Evolutionary conservation across 148 eudicot genomes (phyloP).

Genomic region (Rhododendron vialii): DNA sequence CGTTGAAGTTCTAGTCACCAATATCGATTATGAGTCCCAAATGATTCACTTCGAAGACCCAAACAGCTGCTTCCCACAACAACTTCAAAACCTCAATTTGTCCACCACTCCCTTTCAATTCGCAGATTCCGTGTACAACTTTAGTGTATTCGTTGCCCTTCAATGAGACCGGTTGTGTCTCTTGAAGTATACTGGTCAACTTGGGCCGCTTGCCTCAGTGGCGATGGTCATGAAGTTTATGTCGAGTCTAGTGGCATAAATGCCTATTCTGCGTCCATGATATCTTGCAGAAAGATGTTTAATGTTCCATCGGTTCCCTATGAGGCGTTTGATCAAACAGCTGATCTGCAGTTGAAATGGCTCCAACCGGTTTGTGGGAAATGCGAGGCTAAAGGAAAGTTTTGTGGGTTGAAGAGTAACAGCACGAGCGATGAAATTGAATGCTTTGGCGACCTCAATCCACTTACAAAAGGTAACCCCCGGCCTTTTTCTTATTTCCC

Average conservation of each 20-base stretch:
- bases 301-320: too few relatives aligned
- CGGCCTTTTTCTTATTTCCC: too few relatives aligned
- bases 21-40: not conserved
- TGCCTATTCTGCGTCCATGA: not conserved
- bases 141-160: not conserved
- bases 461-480: not conserved
- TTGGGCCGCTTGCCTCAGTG: not conserved
- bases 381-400: not conserved
- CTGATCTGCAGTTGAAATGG: not conserved
- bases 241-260: accelerated
- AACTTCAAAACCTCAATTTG: not conserved
- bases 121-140: not conserved
- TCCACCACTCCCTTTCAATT: not conserved
- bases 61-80: not conserved
- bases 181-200: too few relatives aligned
- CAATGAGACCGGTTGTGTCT: not conserved
- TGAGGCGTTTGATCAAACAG: too few relatives aligned
- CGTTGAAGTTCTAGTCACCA: not conserved
- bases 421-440: not conserved
- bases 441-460: not conserved
- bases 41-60: not conserved
- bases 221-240: not conserved
- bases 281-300: not conserved
- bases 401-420: not conserved
- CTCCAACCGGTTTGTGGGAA: not conserved